phyloP scores from a whole-genome alignment of 345 rosid species.

The Acer campestre region DNA sequence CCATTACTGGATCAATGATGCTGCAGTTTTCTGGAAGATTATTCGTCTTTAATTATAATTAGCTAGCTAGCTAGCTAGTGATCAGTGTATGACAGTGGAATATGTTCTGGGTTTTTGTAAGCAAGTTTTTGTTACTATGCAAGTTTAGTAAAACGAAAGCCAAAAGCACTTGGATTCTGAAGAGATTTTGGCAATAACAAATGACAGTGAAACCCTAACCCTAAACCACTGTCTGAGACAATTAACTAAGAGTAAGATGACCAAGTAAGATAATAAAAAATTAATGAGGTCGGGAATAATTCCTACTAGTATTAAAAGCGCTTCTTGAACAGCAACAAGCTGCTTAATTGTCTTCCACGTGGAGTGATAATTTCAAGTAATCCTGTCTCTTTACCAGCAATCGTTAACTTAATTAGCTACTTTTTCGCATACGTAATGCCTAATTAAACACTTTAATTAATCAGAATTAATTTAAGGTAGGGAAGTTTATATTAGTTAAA shows the following conservation, averaged over 20 bases:
- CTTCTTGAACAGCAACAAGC: constrained; percentile 4
- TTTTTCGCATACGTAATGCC: constrained; percentile 8
- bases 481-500: constrained; percentile 5
- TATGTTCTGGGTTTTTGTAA: neutral
- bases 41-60: neutral
- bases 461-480: neutral
- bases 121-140: constrained; percentile 5
- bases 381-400: constrained; percentile 14
- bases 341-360: constrained; percentile 32
- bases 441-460: neutral
- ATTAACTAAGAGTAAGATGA: neutral
- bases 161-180: neutral
- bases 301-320: neutral
- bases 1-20: neutral
- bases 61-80: neutral
- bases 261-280: neutral
- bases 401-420: neutral
- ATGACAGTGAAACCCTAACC: constrained; percentile 13
- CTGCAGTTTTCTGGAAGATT: neutral
- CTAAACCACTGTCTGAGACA: neutral
- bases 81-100: constrained; percentile 1
- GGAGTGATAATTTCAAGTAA: constrained; percentile 33
- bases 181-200: constrained; percentile 6
- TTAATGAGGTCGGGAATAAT: constrained; percentile 5
- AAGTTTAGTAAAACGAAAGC: constrained; percentile 19